These are phyloP conservation scores for Phytophthora pseudosyringae DNA, from an alignment of 352 stramenopile genomes.

Conservation along the genomic window DNA sequence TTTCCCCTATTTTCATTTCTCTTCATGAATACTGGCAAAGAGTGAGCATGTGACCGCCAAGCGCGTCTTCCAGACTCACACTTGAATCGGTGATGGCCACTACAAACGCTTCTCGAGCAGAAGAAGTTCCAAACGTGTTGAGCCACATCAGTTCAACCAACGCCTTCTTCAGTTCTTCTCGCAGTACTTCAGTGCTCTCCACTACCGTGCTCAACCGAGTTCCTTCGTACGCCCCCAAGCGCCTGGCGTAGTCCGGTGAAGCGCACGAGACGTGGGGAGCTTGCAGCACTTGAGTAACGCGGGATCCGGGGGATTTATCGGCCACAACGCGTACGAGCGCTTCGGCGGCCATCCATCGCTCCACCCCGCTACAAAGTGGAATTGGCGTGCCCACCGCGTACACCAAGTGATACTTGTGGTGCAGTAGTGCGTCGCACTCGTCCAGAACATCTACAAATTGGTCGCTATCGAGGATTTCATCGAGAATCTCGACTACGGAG, in stretches of 20 bases:
- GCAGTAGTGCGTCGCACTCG: conserved; percentile 88
- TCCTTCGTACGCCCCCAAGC: conserved; percentile 50
- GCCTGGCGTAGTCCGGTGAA: conserved; percentile 43
- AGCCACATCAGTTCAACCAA: conserved; percentile 80
- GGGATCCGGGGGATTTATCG: conserved; percentile 5
- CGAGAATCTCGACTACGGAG: conserved; percentile 17
- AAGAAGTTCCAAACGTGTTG: conserved; percentile 22
- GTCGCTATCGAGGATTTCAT: conserved; percentile 50
- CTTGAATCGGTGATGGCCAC: conserved; percentile 42
- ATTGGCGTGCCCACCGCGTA: conserved; percentile 74
- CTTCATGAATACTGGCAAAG: no score
- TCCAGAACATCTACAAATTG: conserved; percentile 86
- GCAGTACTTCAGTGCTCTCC: conserved; percentile 16
- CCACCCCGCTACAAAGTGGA: conserved; percentile 50
- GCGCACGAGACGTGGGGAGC: conserved; percentile 44
- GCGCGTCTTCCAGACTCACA: conserved; percentile 28
- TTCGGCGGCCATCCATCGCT: conserved; percentile 66
- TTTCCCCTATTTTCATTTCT: no score
- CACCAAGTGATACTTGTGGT: conserved; percentile 89
- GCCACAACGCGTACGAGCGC: conserved; percentile 44
- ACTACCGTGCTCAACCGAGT: conserved; percentile 47
- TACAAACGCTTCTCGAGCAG: conserved; percentile 35
- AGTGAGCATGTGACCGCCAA: conserved; percentile 24
- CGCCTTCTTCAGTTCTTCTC: conserved; percentile 41
- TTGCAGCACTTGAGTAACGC: conserved; percentile 47